phyloP scores from a whole-genome alignment of 352 stramenopile genomes.

The Peronospora farinosa region DNA sequence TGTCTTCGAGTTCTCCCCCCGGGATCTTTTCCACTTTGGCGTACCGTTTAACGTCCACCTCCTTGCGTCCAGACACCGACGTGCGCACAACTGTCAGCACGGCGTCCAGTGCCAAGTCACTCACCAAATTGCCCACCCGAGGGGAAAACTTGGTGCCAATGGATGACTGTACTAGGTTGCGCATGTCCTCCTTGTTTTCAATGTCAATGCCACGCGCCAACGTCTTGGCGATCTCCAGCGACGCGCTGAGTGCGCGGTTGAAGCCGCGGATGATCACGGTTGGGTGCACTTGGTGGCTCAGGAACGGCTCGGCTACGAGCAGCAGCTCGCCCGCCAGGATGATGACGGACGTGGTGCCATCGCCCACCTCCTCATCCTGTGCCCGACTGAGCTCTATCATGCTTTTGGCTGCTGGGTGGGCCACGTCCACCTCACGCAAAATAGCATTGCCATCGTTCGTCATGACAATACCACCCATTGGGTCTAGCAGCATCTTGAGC shows the following conservation, averaged over 20 bases:
- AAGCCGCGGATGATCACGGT: slow-evolving; percentile 97
- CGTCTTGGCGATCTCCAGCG: slow-evolving; percentile 91
- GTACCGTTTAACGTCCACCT: slow-evolving; percentile 99
- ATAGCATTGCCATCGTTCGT: slow-evolving; percentile 99
- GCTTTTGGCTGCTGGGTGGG: slow-evolving; percentile 96
- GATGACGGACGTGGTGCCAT: slow-evolving; percentile 99
- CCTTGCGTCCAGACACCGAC: slow-evolving; percentile 82
- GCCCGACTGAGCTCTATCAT: slow-evolving; percentile 99
- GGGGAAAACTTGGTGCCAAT: slow-evolving; percentile 99
- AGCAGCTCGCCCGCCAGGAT: slow-evolving; percentile 98
- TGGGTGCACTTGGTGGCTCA: slow-evolving; percentile 95
- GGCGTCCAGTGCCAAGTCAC: slow-evolving; percentile 95
- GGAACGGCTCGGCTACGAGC: slow-evolving; percentile 94
- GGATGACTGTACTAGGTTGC: slow-evolving; percentile 92
- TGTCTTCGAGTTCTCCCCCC: slow-evolving; percentile 93
- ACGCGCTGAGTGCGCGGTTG: slow-evolving; percentile 76
- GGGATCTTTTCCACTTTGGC: slow-evolving; percentile 99
- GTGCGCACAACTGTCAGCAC: slow-evolving; percentile 92
- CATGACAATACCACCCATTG: slow-evolving; percentile 99
- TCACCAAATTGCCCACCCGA: slow-evolving; percentile 94
- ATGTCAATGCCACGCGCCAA: slow-evolving; percentile 93
- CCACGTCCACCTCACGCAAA: slow-evolving; percentile 96
- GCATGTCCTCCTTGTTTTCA: slow-evolving; percentile 92
- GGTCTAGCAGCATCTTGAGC: slow-evolving; percentile 99
- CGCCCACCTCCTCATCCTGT: slow-evolving; percentile 99